These are phyloP conservation scores for Nigrograna mackinnonii DNA, from an alignment of 2,329 filamentous ascomycete species.

Conservation along the genomic window DNA sequence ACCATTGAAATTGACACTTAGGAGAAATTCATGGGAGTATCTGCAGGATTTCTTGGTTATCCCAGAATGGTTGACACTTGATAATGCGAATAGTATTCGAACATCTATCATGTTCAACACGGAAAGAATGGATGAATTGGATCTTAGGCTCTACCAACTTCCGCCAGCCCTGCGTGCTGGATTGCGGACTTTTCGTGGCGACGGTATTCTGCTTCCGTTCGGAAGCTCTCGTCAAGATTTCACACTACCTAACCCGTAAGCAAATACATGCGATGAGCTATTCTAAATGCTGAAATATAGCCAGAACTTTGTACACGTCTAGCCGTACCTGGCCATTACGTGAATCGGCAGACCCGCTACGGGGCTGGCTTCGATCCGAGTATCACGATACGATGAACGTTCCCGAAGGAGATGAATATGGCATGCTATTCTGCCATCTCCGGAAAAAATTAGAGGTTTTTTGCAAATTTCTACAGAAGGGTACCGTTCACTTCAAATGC, in stretches of 20 bases:
- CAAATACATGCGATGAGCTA: too few species aligned
- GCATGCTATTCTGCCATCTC: conserved; percentile 42
- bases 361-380: conserved; percentile 40
- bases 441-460: conserved; percentile 33
- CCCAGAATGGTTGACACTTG: conserved; percentile 22
- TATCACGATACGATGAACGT: conserved; percentile 18
- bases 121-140: conserved; percentile 41
- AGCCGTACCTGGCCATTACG: conserved; percentile 49
- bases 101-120: conserved; percentile 17
- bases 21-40: conserved; percentile 33
- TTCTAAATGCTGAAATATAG: too few species aligned
- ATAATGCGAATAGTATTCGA: conserved; percentile 25
- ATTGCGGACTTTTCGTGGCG: conserved; percentile 32
- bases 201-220: conserved; percentile 49
- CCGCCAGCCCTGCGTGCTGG: conserved; percentile 29
- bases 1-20: conserved; percentile 30
- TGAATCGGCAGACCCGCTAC: conserved; percentile 40
- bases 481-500: too few species aligned
- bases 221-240: conserved; percentile 35
- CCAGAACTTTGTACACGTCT: too few species aligned
- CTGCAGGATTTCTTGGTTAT: conserved; percentile 29
- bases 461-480: too few species aligned
- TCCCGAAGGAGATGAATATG: conserved; percentile 43
- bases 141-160: conserved; percentile 28
- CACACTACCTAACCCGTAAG: conserved; percentile 45